phyloP scores from a whole-genome alignment of 139 green algal species.

The Chlamydomonas incerta region DNA sequence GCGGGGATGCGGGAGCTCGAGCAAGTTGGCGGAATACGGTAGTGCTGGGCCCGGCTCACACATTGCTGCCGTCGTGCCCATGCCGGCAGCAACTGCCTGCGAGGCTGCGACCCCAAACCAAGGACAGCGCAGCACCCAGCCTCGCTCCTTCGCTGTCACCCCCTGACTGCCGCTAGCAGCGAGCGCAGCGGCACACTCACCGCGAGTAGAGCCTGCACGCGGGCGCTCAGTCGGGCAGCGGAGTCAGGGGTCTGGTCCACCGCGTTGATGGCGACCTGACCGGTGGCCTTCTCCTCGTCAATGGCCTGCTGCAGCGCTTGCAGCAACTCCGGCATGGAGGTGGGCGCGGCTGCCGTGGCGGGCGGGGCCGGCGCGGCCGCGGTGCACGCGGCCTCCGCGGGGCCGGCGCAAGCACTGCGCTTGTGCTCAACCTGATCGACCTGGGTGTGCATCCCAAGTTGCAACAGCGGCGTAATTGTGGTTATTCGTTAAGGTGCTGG shows the following conservation, averaged over 20 bases:
- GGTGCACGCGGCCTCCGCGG: too few species aligned
- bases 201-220: slow-evolving; percentile 20
- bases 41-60: background rate
- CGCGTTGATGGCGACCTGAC: background rate
- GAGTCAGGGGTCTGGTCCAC: slow-evolving; percentile 22
- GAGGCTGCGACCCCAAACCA: background rate
- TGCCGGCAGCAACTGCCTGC: background rate
- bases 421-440: too few species aligned
- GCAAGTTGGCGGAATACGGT: background rate
- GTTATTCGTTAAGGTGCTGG: too few species aligned
- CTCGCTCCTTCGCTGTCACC: too few species aligned
- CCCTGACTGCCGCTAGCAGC: too few species aligned
- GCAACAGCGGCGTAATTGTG: too few species aligned
- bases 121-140: background rate
- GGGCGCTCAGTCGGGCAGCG: background rate
- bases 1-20: background rate
- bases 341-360: too few species aligned
- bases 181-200: background rate
- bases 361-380: too few species aligned
- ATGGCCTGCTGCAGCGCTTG: background rate
- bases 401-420: too few species aligned
- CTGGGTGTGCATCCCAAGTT: too few species aligned
- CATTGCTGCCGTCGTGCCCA: background rate
- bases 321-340: background rate
- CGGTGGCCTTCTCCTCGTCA: slow-evolving; percentile 14